Evolutionary conservation across 495 filamentous ascomycete genomes (phyloP), one percentile per base, ranked within the genome.

Genomic region (Melanomma pulvis-pyrius): DNA sequence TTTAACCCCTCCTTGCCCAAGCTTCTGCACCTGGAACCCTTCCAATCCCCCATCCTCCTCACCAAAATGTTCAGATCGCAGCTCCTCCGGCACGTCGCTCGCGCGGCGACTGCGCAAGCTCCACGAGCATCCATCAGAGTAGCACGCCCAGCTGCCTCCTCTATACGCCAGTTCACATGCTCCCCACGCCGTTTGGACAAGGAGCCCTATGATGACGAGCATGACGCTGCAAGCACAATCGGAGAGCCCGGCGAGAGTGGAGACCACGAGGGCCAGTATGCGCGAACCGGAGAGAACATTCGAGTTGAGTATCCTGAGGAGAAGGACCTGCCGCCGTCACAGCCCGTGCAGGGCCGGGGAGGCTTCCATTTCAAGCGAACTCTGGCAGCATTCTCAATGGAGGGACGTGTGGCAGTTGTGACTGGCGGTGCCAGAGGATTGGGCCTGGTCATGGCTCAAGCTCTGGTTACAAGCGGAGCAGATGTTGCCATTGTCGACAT

Each of bases 401-500:
- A 96, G 75, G 87, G 84, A 26, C 88, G 86, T 70, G 89, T 91
- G 6, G 90, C 81, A 25, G 80, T 96, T 6, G 89, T 96, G 1
- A 96, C 92, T 12, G 92, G 92, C 32, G 92, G 92, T 69, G 92
- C 92, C 41, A 81, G 92, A 69, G 92, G 92, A 4, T 75, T 96
- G 70, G 92, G 92, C 52, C 79, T 97, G 69, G 92, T 96, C 34
- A 96, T 98, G 93, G 88, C 86, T 36, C 92, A 96, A 75, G 92
- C 87, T 4, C 84, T 96, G 68, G 88, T 97, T 28, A 85, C 89
- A 13, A 92, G 89, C 60, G 93, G 93, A 30, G 91, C 91, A 8
- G 89, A 96, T 75, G 82, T 96, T 65, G 93, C 93, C 8, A 90
- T 98, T 79, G 90, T 97, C 17, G 93, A 98, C 78, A 75, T 97